Evolutionary conservation across 1,139 yeast species (phyloP).

Genomic region (Blastobotrys malaysiensis): DNA sequence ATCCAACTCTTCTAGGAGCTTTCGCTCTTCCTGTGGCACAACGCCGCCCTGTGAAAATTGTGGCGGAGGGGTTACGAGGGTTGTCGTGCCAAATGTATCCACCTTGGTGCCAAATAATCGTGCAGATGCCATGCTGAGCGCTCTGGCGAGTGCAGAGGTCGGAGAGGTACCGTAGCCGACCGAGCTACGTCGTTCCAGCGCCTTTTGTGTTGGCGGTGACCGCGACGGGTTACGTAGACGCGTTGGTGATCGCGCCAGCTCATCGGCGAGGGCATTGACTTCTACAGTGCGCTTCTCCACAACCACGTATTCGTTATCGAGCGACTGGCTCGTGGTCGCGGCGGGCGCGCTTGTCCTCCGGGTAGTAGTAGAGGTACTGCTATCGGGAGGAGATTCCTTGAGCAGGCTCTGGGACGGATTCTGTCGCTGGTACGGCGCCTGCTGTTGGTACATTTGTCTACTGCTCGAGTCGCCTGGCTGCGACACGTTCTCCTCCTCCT

Average conservation of each 20-base stretch:
- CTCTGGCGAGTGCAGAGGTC: slow-evolving; percentile 81
- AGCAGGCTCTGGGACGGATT: not conserved
- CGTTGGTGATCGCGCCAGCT: slow-evolving; percentile 44
- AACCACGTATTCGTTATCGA: slow-evolving; percentile 68
- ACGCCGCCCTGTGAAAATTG: slow-evolving; percentile 12
- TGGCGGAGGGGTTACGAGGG: slow-evolving; percentile 36
- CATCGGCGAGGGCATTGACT: slow-evolving; percentile 92
- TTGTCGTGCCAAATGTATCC: slow-evolving; percentile 21
- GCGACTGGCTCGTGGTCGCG: slow-evolving; percentile 7
- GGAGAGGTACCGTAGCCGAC: slow-evolving; percentile 58
- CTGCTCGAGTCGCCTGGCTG: too few relatives aligned
- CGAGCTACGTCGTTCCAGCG: slow-evolving; percentile 27
- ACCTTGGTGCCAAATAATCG: slow-evolving; percentile 63
- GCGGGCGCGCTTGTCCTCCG: slow-evolving; percentile 1
- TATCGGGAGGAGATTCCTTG: not conserved
- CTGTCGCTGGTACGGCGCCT: not conserved
- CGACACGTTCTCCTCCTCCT: not conserved
- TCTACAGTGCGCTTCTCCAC: slow-evolving; percentile 93
- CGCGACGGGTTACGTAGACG: not conserved
- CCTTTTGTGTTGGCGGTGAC: slow-evolving; percentile 5
- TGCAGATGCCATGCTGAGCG: slow-evolving; percentile 82
- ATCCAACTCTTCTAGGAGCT: slow-evolving; percentile 53
- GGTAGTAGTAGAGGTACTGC: not conserved
- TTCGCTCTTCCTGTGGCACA: slow-evolving; percentile 30
- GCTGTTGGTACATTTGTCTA: not conserved